Base-by-base conservation (phyloP, 768 basidiomycete species). In the Leccinum uliginosum region DNA sequence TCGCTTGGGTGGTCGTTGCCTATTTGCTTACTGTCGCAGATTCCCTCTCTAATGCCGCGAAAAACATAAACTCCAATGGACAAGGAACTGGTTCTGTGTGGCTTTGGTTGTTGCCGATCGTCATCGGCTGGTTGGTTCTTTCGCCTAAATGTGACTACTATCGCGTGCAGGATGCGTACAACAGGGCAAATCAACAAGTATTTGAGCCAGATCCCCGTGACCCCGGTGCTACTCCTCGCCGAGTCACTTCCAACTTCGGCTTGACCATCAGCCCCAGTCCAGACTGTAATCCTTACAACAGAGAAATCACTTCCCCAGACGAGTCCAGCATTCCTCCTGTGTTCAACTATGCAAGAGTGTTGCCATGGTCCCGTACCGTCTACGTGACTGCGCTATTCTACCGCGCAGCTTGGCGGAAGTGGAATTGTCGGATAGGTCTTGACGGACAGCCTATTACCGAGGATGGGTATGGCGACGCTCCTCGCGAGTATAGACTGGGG, bases 11-110 rank as follows among this genome's bases (percentile, higher is more conserved):
- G 12, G 1, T 32, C 30, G 12, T 32, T 32, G 30, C 30, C 12
- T 32, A 32, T 32, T 32, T 32, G 30, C 5, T 32, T 14, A 32
- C 30, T 12, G 30, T 14, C 30, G 0, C 0, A 32, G 30, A 32
- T 32, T 64, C 60, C 40, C 54, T 57, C 47, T 52, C 54, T 12
- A 59, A 46, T 30, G 35, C 69, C 6, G 34, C 51, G 14, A 59
- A 59, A 2, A 50, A 62, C 14, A 61, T 75, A 29, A 63, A 70
- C n/a, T 65, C 67, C 1, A 73, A 71, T 35, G 75, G 76, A 1
- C 68, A 75, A 53, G 71, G 67, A 11, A 71, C 75, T 6, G 75
- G 71, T 11, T 70, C 72, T 1, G 58, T 73, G 7, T 78, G 75
- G 75, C 56, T 77, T 8, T 78, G 76, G 74, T 69, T 78, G 12